Conservation (phyloP, 768 basidiomycete species). For the Lentinula aciculospora region DNA sequence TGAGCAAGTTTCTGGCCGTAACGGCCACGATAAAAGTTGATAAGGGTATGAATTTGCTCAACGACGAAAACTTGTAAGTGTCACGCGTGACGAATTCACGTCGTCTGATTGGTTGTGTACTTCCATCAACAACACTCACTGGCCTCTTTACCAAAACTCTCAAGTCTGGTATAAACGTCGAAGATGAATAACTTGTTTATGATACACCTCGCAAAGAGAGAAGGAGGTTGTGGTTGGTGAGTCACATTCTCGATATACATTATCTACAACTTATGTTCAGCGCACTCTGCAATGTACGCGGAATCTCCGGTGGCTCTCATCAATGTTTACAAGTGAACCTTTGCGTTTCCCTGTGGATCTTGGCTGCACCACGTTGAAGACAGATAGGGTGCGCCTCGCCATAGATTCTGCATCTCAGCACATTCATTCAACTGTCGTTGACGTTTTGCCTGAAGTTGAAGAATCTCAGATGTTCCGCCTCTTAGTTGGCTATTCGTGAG, state of each 20-base stretch:
- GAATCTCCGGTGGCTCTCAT: too few species aligned
- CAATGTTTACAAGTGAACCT: not conserved
- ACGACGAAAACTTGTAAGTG: not conserved
- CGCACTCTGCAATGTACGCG: too few species aligned
- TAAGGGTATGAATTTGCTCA: not conserved
- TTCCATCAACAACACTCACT: too few species aligned
- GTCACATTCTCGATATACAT: too few species aligned
- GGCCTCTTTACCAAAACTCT: too few species aligned
- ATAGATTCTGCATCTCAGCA: not conserved
- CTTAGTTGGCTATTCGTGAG: not conserved
- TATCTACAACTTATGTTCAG: too few species aligned
- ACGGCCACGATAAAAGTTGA: not conserved
- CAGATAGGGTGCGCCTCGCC: not conserved
- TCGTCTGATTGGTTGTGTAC: not conserved
- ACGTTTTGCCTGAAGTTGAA: not conserved
- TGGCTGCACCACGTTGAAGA: too few species aligned
- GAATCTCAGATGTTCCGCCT: not conserved
- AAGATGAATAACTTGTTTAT: too few species aligned
- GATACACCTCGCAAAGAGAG: too few species aligned
- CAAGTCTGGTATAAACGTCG: too few species aligned
- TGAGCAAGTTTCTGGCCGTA: not conserved
- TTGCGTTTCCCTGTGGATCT: too few species aligned
- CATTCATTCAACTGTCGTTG: not conserved
- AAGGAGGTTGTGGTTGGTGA: too few species aligned
- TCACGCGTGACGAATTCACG: not conserved